These are phyloP conservation scores for Nyctanthes arbortristis DNA, from an alignment of 257 asterid genomes.

Conservation along the genomic window DNA sequence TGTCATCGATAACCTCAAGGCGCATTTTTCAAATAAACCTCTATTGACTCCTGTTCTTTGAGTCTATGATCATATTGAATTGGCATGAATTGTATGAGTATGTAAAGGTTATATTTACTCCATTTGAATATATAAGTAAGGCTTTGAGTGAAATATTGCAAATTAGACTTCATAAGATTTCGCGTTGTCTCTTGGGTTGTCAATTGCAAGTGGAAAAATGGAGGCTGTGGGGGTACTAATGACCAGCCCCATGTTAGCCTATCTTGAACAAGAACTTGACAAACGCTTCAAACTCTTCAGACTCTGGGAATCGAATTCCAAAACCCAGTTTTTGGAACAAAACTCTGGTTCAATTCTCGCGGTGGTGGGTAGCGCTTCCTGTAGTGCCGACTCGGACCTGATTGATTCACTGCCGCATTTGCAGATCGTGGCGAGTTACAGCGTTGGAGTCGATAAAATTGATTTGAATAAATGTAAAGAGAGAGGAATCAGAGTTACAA, in stretches of 20 bases:
- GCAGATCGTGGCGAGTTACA: conserved; percentile 68
- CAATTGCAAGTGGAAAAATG: conserved; percentile 32
- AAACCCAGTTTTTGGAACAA: conserved; percentile 51
- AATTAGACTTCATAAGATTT: neutral
- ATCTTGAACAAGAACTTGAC: conserved; percentile 68
- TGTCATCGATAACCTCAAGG: conserved; percentile 56
- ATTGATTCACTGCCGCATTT: conserved; percentile 70
- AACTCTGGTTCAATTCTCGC: conserved; percentile 68
- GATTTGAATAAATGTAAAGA: conserved; percentile 75
- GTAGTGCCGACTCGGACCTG: conserved; percentile 55
- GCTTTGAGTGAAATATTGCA: no score
- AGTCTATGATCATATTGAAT: neutral
- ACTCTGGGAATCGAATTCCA: conserved; percentile 52
- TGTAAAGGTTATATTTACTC: neutral
- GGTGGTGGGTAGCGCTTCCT: conserved; percentile 56
- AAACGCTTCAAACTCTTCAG: conserved; percentile 70
- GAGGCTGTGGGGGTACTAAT: conserved; percentile 63
- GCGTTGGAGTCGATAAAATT: conserved; percentile 86
- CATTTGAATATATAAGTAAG: no score
- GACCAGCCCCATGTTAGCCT: conserved; percentile 53
- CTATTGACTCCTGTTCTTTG: conserved; percentile 48
- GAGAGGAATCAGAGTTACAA: conserved; percentile 81
- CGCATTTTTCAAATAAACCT: conserved; percentile 55
- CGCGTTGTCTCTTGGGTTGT: neutral
- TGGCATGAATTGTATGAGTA: neutral